Evolutionary conservation across 2,329 filamentous ascomycete genomes (phyloP).

Genomic region (Neofusicoccum kwambonambiense): DNA sequence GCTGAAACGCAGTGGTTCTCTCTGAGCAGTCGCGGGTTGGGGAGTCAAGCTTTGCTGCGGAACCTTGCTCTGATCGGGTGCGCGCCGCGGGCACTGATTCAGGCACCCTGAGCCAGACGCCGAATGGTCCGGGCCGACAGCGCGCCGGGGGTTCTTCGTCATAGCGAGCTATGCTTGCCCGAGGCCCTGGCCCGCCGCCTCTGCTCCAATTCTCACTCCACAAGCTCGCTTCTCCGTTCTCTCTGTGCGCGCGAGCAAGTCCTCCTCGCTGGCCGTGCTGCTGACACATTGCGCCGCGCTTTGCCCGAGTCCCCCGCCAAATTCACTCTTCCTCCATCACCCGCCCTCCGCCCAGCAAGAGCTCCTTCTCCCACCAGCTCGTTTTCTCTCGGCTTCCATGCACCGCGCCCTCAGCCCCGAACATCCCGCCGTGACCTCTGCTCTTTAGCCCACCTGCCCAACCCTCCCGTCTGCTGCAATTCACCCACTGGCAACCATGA

Average conservation of each 20-base stretch:
- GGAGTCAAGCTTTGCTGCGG: not conserved
- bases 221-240: slow-evolving; percentile 11
- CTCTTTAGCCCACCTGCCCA: not conserved
- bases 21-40: not conserved
- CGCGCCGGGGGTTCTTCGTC: slow-evolving; percentile 4
- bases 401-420: not conserved
- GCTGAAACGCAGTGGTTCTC: not conserved
- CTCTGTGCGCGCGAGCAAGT: not conserved
- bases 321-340: not conserved
- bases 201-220: slow-evolving; percentile 3
- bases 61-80: slow-evolving; percentile 11
- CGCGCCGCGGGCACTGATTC: not conserved
- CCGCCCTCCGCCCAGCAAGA: not conserved
- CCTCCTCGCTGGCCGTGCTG: not conserved
- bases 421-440: not conserved
- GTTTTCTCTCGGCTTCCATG: slow-evolving; percentile 2
- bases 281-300: slow-evolving; percentile 13
- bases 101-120: not conserved
- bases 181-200: not conserved
- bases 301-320: slow-evolving; percentile 4
- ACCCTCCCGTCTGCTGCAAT: not conserved
- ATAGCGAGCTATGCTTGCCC: slow-evolving; percentile 7
- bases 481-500: slow-evolving; percentile 3
- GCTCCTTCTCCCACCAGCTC: not conserved
- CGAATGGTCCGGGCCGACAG: slow-evolving; percentile 12